These are phyloP conservation scores for Sporothrix dimorphospora DNA, from an alignment of 2,329 filamentous ascomycete genomes.

Conservation along the genomic window DNA sequence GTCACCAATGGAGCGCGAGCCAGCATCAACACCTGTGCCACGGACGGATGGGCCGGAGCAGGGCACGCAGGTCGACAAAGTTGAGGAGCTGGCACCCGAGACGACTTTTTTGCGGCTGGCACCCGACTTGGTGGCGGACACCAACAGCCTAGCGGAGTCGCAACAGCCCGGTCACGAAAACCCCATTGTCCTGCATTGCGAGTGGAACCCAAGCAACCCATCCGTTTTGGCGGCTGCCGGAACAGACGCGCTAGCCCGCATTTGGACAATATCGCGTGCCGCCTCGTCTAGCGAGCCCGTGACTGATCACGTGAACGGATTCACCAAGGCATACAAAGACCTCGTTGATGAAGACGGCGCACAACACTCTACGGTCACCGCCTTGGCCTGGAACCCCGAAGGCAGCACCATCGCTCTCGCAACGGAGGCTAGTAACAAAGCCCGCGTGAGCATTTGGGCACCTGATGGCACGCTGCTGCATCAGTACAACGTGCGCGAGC, in stretches of 20 bases:
- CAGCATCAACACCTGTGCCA: constrained; percentile 54
- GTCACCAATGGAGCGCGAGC: constrained; percentile 64
- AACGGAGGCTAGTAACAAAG: constrained; percentile 57
- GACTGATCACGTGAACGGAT: constrained; percentile 51
- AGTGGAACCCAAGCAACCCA: constrained; percentile 68
- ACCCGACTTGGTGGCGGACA: constrained; percentile 45
- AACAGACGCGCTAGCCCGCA: constrained; percentile 70
- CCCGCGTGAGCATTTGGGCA: constrained; percentile 59
- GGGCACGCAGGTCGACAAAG: constrained; percentile 67
- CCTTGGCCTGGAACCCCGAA: constrained; percentile 63
- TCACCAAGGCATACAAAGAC: constrained; percentile 48
- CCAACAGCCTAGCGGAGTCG: constrained; percentile 39
- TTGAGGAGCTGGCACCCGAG: constrained; percentile 60
- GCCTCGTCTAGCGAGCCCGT: constrained; percentile 51
- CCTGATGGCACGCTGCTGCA: constrained; percentile 56
- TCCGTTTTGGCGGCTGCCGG: constrained; percentile 68
- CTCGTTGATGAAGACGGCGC: constrained; percentile 59
- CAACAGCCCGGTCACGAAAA: constrained; percentile 47
- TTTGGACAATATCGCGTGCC: constrained; percentile 66
- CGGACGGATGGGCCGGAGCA: constrained; percentile 66
- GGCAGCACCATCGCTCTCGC: constrained; percentile 61
- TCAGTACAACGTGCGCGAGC: constrained; percentile 59
- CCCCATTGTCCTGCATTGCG: constrained; percentile 68
- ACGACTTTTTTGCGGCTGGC: constrained; percentile 64
- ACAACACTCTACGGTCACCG: constrained; percentile 57